Evolutionary conservation across 2,329 filamentous ascomycete species (phyloP), one percentile per base, ranked within the genome.

Genomic region (Botryotinia calthae): DNA sequence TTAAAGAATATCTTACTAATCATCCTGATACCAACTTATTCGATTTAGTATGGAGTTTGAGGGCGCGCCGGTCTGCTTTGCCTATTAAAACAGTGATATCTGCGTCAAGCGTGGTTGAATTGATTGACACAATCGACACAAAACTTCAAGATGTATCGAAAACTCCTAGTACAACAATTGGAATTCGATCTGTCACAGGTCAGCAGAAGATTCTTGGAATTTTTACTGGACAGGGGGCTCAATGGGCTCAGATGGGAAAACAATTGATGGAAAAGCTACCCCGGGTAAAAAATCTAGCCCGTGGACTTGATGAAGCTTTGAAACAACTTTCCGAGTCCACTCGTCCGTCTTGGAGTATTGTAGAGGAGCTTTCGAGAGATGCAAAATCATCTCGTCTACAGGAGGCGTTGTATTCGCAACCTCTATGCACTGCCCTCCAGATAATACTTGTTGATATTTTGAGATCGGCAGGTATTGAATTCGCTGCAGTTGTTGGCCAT

Each of bases 381-480:
- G 42, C n/a, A 37, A 25, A 69, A 22, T n/a, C 48, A 16, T 42
- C 16, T 58, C 51, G 51, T 12, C 79, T 85, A 65, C 80, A 79
- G 6, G 81, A 84, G 74, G 66, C 73, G 12, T 59, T 44, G 6
- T 28, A 68, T 22, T 72, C 72, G 20, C 83, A 85, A 76, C 83
- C 84, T 71, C 77, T 83, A 79, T 84, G 82, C 73, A 85, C 84
- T 0, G 83, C 85, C 0, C 74, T 87, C 2, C 86, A 87, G 76
- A 79, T 87, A 51, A 72, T 81, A 0, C 76, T 87, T 1, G 82
- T 84, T 0, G 79, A 84, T 25, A 78, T 87, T 5, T 79, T 87
- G 0, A 40, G 81, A 28, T 81, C 82, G 1, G 85, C 81, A 79
- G 81, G 80, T 1, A 78, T 86, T 34, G 74, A 71, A 5, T 82